Base-by-base conservation (phyloP, 306 rosid species). In the Vigna reflexopilosa region DNA sequence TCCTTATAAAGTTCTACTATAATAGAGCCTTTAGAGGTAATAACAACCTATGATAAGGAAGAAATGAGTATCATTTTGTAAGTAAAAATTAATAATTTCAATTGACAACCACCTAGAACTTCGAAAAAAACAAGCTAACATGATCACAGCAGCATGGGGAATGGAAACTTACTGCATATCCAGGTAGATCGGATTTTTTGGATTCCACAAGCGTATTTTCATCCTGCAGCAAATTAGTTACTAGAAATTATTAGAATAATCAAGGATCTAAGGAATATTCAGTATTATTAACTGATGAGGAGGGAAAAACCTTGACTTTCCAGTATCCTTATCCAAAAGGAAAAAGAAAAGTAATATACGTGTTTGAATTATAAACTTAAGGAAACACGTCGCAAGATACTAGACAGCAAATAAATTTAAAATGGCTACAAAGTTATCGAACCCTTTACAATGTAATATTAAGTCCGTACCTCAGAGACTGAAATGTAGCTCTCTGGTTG, bases 11-110 rank as follows among this genome's bases (percentile, higher is more conserved):
- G 96, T 81, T 91, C 94, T 65, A 88, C 85, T 26, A 80, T 76
- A 6, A 93, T 82, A 82, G 84, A 70, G 69, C 98, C 98, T 87
- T 91, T 93, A 17, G 98, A 87, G 24, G 97, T 93, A 77, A 79
- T 90, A 70, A 93, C 76, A 76, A 87, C 86, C 98, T 91, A 79
- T 48, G 22, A 20, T 9, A 52, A 45, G 15, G 24, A 5, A 49
- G 54, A 67, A 77, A 67, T 51, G 5, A 56, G 20, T 5, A 58
- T 49, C 70, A 79, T 4, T 47, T 72, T 17, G 49, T 38, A 32
- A 34, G 40, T 75, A 22, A 32, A 62, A 72, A 24, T 28, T 12
- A 26, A 32, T 17, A 72, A 70, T 56, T 64, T 50, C 28, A 72
- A 72, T 38, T 45, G 24, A 68, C 3, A 0, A 62, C 47, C 63